Evolutionary conservation across 2,329 filamentous ascomycete genomes (phyloP).

Genomic region (Fusarium sp.): DNA sequence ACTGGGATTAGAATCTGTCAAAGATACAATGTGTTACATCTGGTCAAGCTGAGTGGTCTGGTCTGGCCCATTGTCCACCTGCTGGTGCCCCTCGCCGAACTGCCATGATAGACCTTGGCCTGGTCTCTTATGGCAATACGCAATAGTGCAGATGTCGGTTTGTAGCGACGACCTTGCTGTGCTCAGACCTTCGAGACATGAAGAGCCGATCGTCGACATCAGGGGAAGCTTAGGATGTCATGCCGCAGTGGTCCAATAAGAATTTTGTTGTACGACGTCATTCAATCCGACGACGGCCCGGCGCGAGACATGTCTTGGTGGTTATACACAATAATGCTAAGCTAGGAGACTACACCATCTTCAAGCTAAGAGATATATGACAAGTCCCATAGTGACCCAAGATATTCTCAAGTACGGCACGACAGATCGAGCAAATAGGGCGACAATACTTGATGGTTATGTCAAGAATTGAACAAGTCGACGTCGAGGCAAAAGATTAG

Average conservation of each 20-base stretch:
- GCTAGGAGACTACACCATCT: too few species aligned
- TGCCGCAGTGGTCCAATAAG: neutral
- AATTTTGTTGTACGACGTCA: neutral
- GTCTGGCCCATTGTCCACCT: neutral
- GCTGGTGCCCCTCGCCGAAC: neutral
- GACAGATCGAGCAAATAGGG: too few species aligned
- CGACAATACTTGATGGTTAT: too few species aligned
- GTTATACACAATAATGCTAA: too few species aligned
- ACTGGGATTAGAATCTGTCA: constrained; percentile 64
- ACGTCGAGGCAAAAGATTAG: neutral
- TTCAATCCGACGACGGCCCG: neutral
- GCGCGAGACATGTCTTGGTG: neutral
- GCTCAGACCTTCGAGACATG: neutral
- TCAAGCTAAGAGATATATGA: too few species aligned
- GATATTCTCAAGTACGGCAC: too few species aligned
- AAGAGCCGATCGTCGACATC: neutral
- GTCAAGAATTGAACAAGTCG: neutral
- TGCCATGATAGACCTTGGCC: neutral
- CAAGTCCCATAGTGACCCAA: too few species aligned
- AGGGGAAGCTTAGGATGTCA: neutral
- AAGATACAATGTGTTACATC: neutral
- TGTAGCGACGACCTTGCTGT: neutral
- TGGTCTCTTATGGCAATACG: neutral
- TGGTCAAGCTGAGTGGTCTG: neutral
- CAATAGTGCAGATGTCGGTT: neutral